Evolutionary conservation across 345 rosid genomes (phyloP), one percentile per base, ranked within the genome.

Genomic region (Raphanus sativus): DNA sequence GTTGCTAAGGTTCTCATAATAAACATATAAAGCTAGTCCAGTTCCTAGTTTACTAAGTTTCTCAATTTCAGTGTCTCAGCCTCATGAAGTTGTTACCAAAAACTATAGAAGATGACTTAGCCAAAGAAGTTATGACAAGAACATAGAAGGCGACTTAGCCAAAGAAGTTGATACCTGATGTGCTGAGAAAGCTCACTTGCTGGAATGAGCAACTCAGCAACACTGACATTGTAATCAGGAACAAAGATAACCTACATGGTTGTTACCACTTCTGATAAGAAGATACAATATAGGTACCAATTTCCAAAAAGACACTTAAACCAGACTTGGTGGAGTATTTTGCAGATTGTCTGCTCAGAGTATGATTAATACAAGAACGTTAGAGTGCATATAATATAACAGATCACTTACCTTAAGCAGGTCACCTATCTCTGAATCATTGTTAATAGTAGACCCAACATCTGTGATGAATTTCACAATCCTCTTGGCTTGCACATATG

Each of bases 171-270:
- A 34, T 80, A 89, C 96, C 96, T 90, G 87, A 90, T 90, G 72
- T 89, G 96, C 67, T 90, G 88, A 52, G 96, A 90, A 74, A 90
- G 91, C 84, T 90, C 96, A 78, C 96, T 90, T 29, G 96, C 90
- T 76, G 93, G 96, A 74, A 90, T 90, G 54, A 90, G 96, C 83
- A 84, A 68, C 70, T 90, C 93, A 75, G 96, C 93, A 56, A 90
- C 96, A 72, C 93, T 90, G 74, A 90, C 96, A 65, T 90, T 90
- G 84, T 90, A 90, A 80, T 90, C 91, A 38, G 93, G 93, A 76
- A 90, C 87, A 82, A 90, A 87, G 56, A 90, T 58, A 77, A 90
- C 93, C 96, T 90, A 75, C 68, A 55, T 21, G 45, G 67, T 63
- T 15, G 36, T 40, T 56, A 70, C 38, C 66, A 38, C 26, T 77